Percentiles rank a stretch among this genome's conserved stretches.
Conservation (phyloP, 345 rosid genomes). For the Lepidium sativum region DNA sequence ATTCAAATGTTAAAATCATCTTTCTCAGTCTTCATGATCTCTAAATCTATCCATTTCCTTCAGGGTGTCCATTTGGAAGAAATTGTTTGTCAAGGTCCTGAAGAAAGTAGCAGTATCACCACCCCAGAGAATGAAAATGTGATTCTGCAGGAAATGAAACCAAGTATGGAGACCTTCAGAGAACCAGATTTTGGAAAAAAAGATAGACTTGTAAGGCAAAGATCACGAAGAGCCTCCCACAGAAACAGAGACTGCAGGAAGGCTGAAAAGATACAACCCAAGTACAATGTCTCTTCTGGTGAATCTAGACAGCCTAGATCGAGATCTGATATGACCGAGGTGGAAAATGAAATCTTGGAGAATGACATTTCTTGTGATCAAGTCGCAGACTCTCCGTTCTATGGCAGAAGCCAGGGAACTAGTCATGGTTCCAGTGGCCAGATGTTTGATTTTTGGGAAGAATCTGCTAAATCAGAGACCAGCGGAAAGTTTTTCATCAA, state of each 20-base stretch:
- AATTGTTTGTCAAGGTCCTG: slow-evolving; percentile 19
- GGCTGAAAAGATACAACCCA: slow-evolving; percentile 25
- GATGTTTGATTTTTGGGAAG: slow-evolving; percentile 50
- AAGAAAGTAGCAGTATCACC: slow-evolving; percentile 19
- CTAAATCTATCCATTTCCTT: neutral
- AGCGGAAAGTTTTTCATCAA: slow-evolving; percentile 7
- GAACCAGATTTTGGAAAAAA: slow-evolving; percentile 37
- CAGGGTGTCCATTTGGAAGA: slow-evolving; percentile 23
- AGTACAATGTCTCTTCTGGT: slow-evolving; percentile 29
- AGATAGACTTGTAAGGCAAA: slow-evolving; percentile 19
- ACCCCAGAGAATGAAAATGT: slow-evolving; percentile 36
- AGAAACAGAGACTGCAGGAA: slow-evolving; percentile 15
- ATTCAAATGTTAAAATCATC: slow-evolving; percentile 4
- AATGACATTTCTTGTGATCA: slow-evolving; percentile 72
- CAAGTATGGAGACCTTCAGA: slow-evolving; percentile 41
- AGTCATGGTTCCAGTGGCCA: slow-evolving; percentile 29
- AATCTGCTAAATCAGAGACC: slow-evolving; percentile 35
- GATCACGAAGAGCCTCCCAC: slow-evolving; percentile 6
- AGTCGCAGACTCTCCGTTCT: slow-evolving; percentile 35
- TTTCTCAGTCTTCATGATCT: slow-evolving; percentile 15
- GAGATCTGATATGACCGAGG: slow-evolving; percentile 30
- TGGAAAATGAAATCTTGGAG: slow-evolving; percentile 31
- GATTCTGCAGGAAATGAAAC: slow-evolving; percentile 44
- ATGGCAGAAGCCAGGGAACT: slow-evolving; percentile 38
- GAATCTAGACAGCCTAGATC: slow-evolving; percentile 29